These are phyloP conservation scores for Euphorbia lathyris DNA, from an alignment of 345 rosid genomes.

Conservation along the genomic window DNA sequence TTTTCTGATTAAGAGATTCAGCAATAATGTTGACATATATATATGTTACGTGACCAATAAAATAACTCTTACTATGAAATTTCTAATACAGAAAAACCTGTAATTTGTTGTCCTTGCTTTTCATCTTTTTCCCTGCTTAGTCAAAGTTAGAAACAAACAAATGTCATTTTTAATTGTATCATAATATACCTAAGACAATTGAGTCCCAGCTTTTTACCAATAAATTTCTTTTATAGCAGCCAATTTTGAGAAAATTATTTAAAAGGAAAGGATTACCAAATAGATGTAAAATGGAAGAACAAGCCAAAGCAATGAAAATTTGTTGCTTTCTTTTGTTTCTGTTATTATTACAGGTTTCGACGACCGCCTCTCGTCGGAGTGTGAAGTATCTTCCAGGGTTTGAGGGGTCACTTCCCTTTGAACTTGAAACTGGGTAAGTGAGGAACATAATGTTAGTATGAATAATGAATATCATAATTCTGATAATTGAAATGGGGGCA, in stretches of 20 bases:
- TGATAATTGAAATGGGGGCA: neutral
- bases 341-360: neutral
- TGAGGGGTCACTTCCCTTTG: constrained; percentile 19
- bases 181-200: neutral
- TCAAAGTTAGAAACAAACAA: neutral
- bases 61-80: neutral
- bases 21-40: too few species aligned
- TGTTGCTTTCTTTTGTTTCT: neutral
- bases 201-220: neutral
- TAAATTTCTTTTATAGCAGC: neutral
- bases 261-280: too few species aligned
- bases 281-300: neutral
- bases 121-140: neutral
- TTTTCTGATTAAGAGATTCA: too few species aligned
- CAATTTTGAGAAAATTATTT: neutral
- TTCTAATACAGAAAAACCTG: neutral
- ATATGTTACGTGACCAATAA: too few species aligned
- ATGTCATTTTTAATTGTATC: neutral
- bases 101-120: neutral
- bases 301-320: neutral
- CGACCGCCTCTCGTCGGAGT: neutral
- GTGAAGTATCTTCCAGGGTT: constrained; percentile 21
- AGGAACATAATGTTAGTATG: neutral
- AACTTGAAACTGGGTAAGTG: constrained; percentile 22
- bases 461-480: too few species aligned